Base-by-base conservation (phyloP, 768 basidiomycete species). In the Tricholoma saponaceum region DNA sequence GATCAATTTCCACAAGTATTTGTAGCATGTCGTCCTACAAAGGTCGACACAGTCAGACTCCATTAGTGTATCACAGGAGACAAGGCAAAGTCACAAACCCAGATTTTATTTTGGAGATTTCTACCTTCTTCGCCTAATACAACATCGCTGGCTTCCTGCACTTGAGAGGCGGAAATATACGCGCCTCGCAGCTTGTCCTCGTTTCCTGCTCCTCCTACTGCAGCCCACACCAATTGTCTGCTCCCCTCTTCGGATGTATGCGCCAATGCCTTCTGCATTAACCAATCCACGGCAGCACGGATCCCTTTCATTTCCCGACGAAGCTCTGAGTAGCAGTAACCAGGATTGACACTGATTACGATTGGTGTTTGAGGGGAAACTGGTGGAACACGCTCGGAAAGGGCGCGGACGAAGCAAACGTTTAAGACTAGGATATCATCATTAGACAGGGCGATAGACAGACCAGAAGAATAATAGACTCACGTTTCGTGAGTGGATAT, bases 331-430 rank as follows among this genome's bases (percentile, higher is more conserved):
- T 62, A 52, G 62, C 77, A 77, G 61, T 69, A 74, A 1, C 78
- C 79, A n/a, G 80, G 80, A 52, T 75, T 73, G 30, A 75, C 68
- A 32, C 70, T 44, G 55, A 71, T 69, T 55, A 74, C 69, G 32
- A 75, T 72, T 18, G 78, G 56, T 0, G 70, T 58, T 2, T 64
- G 58, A 6, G 63, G 5, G 47, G 61, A 58, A 3, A 25, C 13
- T 51, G 60, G 25, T 2, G 64, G 39, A n/a, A 79, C 64, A 20
- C 65, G 68, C 9, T 64, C 68, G 10, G 63, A 66, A 1, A 82
- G 63, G 2, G 71, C 70, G 14, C 73, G 77, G 30, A 62, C 66
- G 61, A 79, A 77, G 33, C 77, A 62, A 3, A 79, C 50, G 51
- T 76, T 73, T 46, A 79, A 65, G 14, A 79, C 78, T 81, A 26